A percentile compares a stretch with the other conserved stretches of the same genome.
These are phyloP conservation scores for Talaromyces rugulosus DNA, from an alignment of 2,329 filamentous ascomycete species.

Conservation along the genomic window DNA sequence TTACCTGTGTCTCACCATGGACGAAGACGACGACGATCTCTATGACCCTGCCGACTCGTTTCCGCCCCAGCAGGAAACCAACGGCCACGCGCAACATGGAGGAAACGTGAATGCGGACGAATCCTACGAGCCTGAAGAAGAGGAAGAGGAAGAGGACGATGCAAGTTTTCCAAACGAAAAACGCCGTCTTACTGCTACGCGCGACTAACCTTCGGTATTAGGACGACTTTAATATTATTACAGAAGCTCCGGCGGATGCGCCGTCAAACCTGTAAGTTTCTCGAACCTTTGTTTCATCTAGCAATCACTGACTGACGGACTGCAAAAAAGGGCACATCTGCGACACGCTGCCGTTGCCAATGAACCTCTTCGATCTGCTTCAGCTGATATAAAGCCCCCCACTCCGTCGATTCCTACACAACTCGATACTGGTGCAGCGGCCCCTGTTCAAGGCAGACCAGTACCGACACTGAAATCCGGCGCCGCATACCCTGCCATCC, in stretches of 20 bases:
- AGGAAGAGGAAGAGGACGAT: constrained; percentile 34
- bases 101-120: constrained; percentile 20
- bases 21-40: constrained; percentile 46
- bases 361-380: constrained; percentile 31
- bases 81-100: constrained; percentile 25
- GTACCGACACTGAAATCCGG: constrained; percentile 48
- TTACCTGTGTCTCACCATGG: constrained; percentile 28
- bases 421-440: constrained; percentile 28
- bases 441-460: constrained; percentile 30
- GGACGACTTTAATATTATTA: constrained; percentile 50
- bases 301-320: constrained; percentile 13
- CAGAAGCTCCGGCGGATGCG: constrained; percentile 42
- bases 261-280: constrained; percentile 33
- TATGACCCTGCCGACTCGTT: constrained; percentile 40
- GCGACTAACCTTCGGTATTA: constrained; percentile 15
- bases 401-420: constrained; percentile 25
- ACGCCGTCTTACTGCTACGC: neutral
- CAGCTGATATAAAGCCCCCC: constrained; percentile 31
- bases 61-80: constrained; percentile 26
- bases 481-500: constrained; percentile 62
- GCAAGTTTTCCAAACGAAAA: constrained; percentile 1
- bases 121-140: constrained; percentile 36
- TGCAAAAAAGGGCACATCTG: constrained; percentile 33
- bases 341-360: constrained; percentile 34
- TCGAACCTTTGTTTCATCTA: neutral